Base-by-base conservation (phyloP, 495 filamentous ascomycete genomes). In the Letharia lupina region DNA sequence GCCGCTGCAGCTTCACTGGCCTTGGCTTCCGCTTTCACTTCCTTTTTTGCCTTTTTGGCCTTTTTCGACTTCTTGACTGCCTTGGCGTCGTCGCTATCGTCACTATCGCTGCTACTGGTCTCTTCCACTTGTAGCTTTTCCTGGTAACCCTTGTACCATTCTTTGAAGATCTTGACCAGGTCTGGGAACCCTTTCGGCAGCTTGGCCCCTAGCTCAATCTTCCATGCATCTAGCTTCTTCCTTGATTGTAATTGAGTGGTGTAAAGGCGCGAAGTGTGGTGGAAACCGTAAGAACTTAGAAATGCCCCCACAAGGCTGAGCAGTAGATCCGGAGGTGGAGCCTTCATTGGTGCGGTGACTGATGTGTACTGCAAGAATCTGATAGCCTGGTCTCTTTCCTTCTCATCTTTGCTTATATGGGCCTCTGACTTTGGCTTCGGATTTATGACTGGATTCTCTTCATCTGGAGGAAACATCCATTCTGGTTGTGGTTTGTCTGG, bases 241-340 rank as follows among this genome's bases (percentile, higher is more conserved):
- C 78, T 70, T 77, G 81, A 71, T 74, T 77, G 58, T 71, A 80
- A 76, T 67, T 90, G 85, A 67, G 87, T 83, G 31, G 75, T 73
- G 68, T 91, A 86, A 4, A 84, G 78, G 65, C 78, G 74, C 65
- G 81, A 83, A 39, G 89, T 82, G 50, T 77, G 77, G 28, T 79
- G 71, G 68, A 88, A 90, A 41, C 85, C 83, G 73, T 87, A 82
- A 50, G 87, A 83, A 67, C 81, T 78, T 41, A 92, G 79, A 75
- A 90, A 91, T 18, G 78, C 76, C 41, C 83, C 82, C 68, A 92
- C 80, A n/a, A 89, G 78, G 50, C 84, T 81, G 67, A 91, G 72
- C 20, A 92, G 75, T 71, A 86, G 81, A 28, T 81, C 68, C 13
- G 87, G 82, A 42, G 82, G 82, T 63, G 77, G 68, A 35, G 68